Evolutionary conservation across 78 protist species (phyloP), one percentile per base, ranked within the genome.

Genomic region (Parvularia atlantis): DNA sequence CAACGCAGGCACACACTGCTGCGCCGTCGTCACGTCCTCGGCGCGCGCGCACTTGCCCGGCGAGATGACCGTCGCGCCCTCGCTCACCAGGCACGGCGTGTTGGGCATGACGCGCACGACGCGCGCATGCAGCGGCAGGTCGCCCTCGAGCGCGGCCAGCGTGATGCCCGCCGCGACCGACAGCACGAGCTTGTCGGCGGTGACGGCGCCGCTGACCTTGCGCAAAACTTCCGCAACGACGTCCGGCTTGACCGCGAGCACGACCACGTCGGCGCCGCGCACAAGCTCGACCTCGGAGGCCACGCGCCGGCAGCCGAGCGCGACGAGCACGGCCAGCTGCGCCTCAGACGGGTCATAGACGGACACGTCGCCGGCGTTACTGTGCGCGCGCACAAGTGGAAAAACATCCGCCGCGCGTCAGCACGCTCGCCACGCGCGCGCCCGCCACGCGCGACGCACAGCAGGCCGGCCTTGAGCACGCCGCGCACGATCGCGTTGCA

Each of bases 81-180:
- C 75, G 40, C 83, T 71, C 30, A 78, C 75, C 31, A 65, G 67
- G 22, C 52, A 7, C 16, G 83, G 78, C 1, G 68, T 54, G 78
- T 84, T 84, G 10, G 91, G 88, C 88, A 84, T 86, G 31, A 80
- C 89, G 11, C 88, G 75, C 22, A 67, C 63, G 7, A 76, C 19
- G n/a, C 75, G 58, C 20, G 36, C 5, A 24, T 35, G 41, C 7
- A 13, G 28, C 1, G 50, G 60, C 16, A 46, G 57, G 39, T 22
- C n/a, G 7, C 28, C 2, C 24, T 24, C 73, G 20, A 67, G 6
- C 20, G 30, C 0, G 33, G 10, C 35, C 19, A 78, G 0, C 20
- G 57, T 6, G 28, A 81, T 61, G 1, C 87, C 89, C 30, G 86
- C 86, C 31, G 75, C 71, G 41, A 85, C 67, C 16, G 83, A 73